Conservation (phyloP, 306 rosid species). For the Nissolia schottii region DNA sequence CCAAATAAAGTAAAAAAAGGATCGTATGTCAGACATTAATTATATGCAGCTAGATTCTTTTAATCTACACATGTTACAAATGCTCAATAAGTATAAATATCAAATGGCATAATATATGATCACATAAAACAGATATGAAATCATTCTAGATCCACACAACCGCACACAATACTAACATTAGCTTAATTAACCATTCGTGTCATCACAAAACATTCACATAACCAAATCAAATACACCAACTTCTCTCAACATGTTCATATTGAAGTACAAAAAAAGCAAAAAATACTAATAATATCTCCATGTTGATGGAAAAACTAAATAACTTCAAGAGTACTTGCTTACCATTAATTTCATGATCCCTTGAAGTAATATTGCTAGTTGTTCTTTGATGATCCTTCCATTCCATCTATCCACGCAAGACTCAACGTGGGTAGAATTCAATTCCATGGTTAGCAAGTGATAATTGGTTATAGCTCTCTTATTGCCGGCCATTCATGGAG, state of each 20-base stretch:
- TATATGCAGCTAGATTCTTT: background rate
- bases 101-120: background rate
- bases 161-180: slow-evolving; percentile 13
- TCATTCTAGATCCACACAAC: background rate
- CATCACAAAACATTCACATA: slow-evolving; percentile 16
- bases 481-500: too few relatives aligned
- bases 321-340: slow-evolving; percentile 31
- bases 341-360: slow-evolving; percentile 29
- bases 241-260: slow-evolving; percentile 22
- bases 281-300: background rate
- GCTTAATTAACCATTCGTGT: slow-evolving; percentile 4
- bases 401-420: slow-evolving; percentile 24
- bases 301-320: slow-evolving; percentile 17
- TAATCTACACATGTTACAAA: background rate
- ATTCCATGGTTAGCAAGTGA: slow-evolving; percentile 21
- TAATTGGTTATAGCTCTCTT: slow-evolving; percentile 15
- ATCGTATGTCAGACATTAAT: background rate
- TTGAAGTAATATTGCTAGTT: slow-evolving; percentile 3
- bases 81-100: background rate
- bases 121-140: slow-evolving; percentile 20
- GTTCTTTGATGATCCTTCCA: slow-evolving; percentile 5
- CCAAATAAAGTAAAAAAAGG: background rate
- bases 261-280: slow-evolving; percentile 15
- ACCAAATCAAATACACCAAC: slow-evolving; percentile 16
- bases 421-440: background rate